Evolutionary conservation across 176 grass and related monocot species (phyloP).

Genomic region (Alloteropsis semialata): DNA sequence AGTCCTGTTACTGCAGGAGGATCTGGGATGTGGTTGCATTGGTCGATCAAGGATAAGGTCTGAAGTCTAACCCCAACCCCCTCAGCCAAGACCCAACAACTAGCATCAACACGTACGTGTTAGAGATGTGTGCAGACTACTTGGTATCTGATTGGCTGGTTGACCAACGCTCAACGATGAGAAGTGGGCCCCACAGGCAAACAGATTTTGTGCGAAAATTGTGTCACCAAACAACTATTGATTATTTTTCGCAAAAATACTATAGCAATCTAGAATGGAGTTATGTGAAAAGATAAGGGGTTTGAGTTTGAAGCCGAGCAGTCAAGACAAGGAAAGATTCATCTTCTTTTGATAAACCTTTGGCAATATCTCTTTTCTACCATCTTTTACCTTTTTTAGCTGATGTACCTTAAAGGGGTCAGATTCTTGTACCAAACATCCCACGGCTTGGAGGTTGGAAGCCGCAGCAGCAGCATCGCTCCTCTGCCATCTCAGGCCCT

Average conservation of each 20-base stretch:
- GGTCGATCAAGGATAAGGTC: background rate
- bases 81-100: background rate
- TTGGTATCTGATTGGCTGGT: background rate
- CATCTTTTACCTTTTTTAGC: constrained; percentile 4
- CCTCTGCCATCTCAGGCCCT: constrained; percentile 60
- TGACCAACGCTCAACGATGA: background rate
- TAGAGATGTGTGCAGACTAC: background rate
- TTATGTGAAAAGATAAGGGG: background rate
- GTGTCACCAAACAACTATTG: background rate
- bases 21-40: background rate
- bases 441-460: constrained; percentile 58
- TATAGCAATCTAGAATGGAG: background rate
- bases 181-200: background rate
- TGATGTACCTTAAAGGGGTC: constrained; percentile 75
- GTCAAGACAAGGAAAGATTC: constrained; percentile 38
- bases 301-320: constrained; percentile 16
- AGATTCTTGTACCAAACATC: constrained; percentile 66
- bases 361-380: background rate
- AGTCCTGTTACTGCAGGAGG: background rate
- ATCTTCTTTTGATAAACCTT: constrained; percentile 38
- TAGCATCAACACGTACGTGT: background rate
- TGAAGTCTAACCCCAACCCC: background rate
- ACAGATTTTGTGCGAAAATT: background rate
- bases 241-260: no score
- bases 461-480: constrained; percentile 52